Evolutionary conservation across 345 rosid genomes (phyloP), one percentile per base, ranked within the genome.

Genomic region (Murraya paniculata): DNA sequence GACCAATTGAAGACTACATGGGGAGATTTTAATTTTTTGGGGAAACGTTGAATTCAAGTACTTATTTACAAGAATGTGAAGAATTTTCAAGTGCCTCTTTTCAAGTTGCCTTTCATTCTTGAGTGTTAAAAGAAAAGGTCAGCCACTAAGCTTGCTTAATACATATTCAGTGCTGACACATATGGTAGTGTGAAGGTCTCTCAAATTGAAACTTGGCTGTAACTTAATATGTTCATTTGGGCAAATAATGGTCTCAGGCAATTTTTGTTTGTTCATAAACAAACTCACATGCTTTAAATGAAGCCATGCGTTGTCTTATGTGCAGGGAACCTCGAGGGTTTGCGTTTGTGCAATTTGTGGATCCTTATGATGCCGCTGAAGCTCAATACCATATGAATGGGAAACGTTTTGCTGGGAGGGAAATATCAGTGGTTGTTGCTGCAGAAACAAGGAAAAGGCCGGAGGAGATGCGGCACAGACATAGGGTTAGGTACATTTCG

Each of bases 331-430:
- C 98, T 64, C 90, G 98, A 50, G 99, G 98, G 31, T 94, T 96
- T 92, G 99, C 98, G 16, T 96, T 96, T 89, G 97, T 96, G 85
- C 93, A 96, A 88, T 94, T 94, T 86, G 92, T 96, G 82, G 98
- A 96, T 84, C 82, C 94, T 27, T 87, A 85, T 82, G 99, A 94
- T 70, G 97, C 99, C 48, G 75, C 86, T 27, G 97, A 92, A 84
- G 99, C 98, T 79, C 98, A 92, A 77, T 88, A 88, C 75, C 91
- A 93, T 67, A 91, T 96, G 99, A 88, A 96, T 78, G 93, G 98
- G 56, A 89, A 91, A 75, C 81, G 83, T 14, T 89, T 94, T 90
- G 98, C 88, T 72, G 98, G 98, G 61, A 92, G 97, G 83, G 94
- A 91, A 86, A 89, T 96, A 36, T 86, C 98, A 22, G 98, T 96